Evolutionary conservation across 192 early-diverging fungal genomes (phyloP), one percentile per base, ranked within the genome.

Genomic region (Linnemannia elongata): DNA sequence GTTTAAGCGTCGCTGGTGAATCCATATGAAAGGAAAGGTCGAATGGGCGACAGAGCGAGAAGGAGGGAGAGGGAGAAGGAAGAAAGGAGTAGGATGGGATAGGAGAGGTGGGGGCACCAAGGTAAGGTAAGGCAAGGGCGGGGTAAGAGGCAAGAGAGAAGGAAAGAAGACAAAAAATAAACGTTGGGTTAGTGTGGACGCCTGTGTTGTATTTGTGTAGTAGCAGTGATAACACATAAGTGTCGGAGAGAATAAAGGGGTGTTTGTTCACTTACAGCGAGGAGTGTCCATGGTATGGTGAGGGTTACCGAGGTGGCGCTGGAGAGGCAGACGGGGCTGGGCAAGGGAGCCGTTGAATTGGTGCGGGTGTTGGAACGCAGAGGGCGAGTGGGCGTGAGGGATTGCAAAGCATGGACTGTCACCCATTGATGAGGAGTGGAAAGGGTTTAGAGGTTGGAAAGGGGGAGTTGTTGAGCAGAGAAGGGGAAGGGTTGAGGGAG

Each of bases 361-460:
- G 22, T 86, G 83, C 17, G 83, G 83, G 33, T 86, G 83, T 69
- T 86, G 83, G 74, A 86, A 86, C 69, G 83, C 83, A 44, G 83
- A 85, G 63, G 83, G 83, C 70, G 83, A 86, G 75, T 86, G 83
- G 44, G 79, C 68, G 70, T 86, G 83, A 39, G 83, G 83, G 57
- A 86, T 86, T 49, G 83, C 83, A 36, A 86, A 86, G 79, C 83
- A 86, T 54, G 83, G 83, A 80, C 83, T 86, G 78, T 86, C 78
- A 86, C 83, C 75, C 83, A 86, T 86, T 80, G 49, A 54, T 36
- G 45, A 20, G 36, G 35, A 38, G 0, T 41, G 54, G 24, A 52
- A 12, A 68, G 36, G 27, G 35, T 52, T n/a, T 24, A 47, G 42
- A 33, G 47, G n/a, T 66, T 47, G 57, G 47, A 30, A 70, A n/a